Evolutionary conservation across 1,284 basidiomycete species (phyloP), one percentile per base, ranked within the genome.

Genomic region (Apiotrichum laibachii): DNA sequence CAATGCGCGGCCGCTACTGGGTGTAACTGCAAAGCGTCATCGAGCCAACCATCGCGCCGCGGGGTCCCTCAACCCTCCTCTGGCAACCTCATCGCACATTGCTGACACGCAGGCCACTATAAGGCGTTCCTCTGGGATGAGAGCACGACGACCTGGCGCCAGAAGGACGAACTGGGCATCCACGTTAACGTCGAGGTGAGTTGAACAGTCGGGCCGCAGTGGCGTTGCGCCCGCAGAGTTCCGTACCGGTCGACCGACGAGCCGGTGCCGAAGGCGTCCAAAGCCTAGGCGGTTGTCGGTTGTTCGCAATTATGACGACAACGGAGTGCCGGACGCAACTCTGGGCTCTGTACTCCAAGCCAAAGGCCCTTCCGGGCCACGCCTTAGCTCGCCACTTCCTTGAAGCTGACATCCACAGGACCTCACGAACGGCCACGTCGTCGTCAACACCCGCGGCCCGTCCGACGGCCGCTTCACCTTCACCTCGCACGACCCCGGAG

Each of bases 381-480:
- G n/a, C 26, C 26, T 31, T 7, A 31, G 26, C 26, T 47, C 39
- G 19, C 12, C 51, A 9, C 12, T 19, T 12, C 12, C 26, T 31
- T 31, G 3, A 3, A 31, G 45, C 57, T 56, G 37, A 57, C 59
- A 26, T 40, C 22, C 57, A n/a, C n/a, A 76, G 72, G 73, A 77
- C 66, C 53, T 76, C 42, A 43, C 65, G 10, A 63, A 65, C 9
- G 66, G 66, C 8, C 63, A 69, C 43, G 54, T 53, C 10, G 88
- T 95, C 34, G 92, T 92, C 44, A 88, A 89, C 69, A 93, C 92
- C 3, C 87, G 86, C 18, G 96, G 95, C 0, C 89, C 92, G 8
- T 82, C 86, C 9, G 89, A 96, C 57, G 90, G 95, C 50, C 86
- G 87, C 64, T 99, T 99, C 80, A 98, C 95, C 0, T 99, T 99